Conservation (phyloP, 2,329 filamentous ascomycete genomes). For the Penicillium sp. region DNA sequence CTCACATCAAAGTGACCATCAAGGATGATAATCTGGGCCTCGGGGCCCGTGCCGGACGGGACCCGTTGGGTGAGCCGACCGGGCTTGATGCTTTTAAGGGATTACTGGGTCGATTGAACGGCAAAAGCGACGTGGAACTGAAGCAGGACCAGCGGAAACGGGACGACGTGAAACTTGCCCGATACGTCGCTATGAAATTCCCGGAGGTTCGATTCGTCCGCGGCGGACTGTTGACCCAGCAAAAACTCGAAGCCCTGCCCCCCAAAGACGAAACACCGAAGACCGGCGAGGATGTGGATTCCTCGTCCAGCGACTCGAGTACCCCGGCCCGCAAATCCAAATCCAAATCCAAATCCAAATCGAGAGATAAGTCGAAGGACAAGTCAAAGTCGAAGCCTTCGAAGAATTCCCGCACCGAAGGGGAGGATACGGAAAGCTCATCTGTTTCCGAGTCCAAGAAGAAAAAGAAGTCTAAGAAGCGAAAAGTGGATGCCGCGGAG, state of each 20-base stretch:
- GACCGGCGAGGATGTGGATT: slow-evolving; percentile 27
- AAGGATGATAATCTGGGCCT: slow-evolving; percentile 92
- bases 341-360: slow-evolving; percentile 11
- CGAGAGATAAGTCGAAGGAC: neutral
- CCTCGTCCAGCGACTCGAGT: slow-evolving; percentile 13
- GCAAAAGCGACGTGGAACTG: slow-evolving; percentile 72
- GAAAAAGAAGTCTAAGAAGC: slow-evolving; percentile 36
- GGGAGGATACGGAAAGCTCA: slow-evolving; percentile 18
- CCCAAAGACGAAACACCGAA: slow-evolving; percentile 56
- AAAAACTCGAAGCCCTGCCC: slow-evolving; percentile 48
- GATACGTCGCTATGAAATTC: slow-evolving; percentile 73
- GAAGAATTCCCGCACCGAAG: slow-evolving; percentile 18
- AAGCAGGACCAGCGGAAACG: slow-evolving; percentile 67
- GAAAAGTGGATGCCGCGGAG: slow-evolving; percentile 34
- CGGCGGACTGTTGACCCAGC: slow-evolving; percentile 70
- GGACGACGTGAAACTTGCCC: slow-evolving; percentile 67
- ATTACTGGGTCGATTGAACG: slow-evolving; percentile 83
- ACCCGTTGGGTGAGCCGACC: slow-evolving; percentile 67
- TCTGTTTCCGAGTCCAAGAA: slow-evolving; percentile 27
- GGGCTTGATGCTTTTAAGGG: slow-evolving; percentile 85
- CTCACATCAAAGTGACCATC: slow-evolving; percentile 78
- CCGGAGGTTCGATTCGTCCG: slow-evolving; percentile 82
- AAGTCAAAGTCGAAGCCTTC: slow-evolving; percentile 20
- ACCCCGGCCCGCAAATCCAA: slow-evolving; percentile 10
- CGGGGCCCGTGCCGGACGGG: slow-evolving; percentile 73